A percentile compares a stretch with the other conserved stretches of the same genome.
These are phyloP conservation scores for Viridothelium virens DNA, from an alignment of 495 filamentous ascomycete species.

Conservation along the genomic window DNA sequence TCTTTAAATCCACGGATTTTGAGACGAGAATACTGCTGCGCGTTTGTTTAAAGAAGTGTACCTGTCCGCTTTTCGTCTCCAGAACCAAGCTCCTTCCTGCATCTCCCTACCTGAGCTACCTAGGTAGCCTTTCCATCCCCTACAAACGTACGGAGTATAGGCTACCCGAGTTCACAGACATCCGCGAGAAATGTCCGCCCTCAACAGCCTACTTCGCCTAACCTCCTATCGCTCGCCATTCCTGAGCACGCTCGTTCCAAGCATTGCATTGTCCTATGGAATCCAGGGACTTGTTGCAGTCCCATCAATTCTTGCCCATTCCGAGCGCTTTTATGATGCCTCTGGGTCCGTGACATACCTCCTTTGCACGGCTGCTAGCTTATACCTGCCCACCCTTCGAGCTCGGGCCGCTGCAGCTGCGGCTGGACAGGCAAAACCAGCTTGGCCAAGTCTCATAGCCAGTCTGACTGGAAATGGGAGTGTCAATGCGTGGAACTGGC, in stretches of 20 bases:
- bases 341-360: conserved; percentile 57
- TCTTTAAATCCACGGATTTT: not conserved
- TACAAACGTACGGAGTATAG: too few species aligned
- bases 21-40: not conserved
- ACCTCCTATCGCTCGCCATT: conserved; percentile 53
- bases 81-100: not conserved
- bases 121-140: not conserved
- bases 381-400: conserved; percentile 54
- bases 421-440: conserved; percentile 34
- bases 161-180: too few species aligned
- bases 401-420: conserved; percentile 38
- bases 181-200: not conserved
- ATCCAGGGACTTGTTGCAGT: conserved; percentile 50
- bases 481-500: conserved; percentile 47
- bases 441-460: conserved; percentile 42
- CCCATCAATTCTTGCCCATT: conserved; percentile 49
- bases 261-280: conserved; percentile 48
- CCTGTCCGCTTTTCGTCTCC: not conserved
- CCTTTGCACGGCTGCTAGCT: conserved; percentile 45
- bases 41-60: not conserved
- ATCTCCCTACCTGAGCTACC: not conserved
- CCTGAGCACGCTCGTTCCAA: conserved; percentile 51
- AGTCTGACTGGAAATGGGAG: conserved; percentile 33
- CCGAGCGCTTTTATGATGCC: conserved; percentile 58
- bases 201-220: conserved; percentile 44